These are phyloP conservation scores for Podospora anserina DNA, from an alignment of 495 filamentous ascomycete species.

Conservation along the genomic window DNA sequence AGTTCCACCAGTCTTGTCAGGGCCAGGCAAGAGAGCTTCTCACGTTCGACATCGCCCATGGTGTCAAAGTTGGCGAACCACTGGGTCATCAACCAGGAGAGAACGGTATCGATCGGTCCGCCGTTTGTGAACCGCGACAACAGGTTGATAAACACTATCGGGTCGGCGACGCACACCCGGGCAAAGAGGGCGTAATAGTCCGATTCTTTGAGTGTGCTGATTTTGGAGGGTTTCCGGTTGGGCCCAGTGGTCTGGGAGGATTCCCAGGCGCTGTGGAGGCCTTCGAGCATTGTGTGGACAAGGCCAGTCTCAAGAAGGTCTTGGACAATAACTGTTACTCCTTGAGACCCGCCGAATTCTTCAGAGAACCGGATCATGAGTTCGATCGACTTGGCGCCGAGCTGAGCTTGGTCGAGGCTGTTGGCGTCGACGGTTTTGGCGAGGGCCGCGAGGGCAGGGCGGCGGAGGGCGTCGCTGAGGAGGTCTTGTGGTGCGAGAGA, in stretches of 20 bases:
- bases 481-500: conserved; percentile 72
- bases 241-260: conserved; percentile 76
- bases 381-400: conserved; percentile 24
- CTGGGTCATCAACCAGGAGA: conserved; percentile 73
- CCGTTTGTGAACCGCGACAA: conserved; percentile 38
- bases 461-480: conserved; percentile 61
- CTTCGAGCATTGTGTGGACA: conserved; percentile 62
- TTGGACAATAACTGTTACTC: conserved; percentile 60
- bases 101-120: conserved; percentile 46
- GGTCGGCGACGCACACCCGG: conserved; percentile 68
- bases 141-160: conserved; percentile 60
- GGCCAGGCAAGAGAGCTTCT: conserved; percentile 79
- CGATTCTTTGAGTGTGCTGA: conserved; percentile 68
- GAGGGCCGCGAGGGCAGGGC: conserved; percentile 56
- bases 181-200: conserved; percentile 85
- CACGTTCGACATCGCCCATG: conserved; percentile 66
- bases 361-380: conserved; percentile 53
- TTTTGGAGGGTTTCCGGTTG: conserved; percentile 55
- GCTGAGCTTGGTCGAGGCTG: conserved; percentile 5
- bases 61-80: conserved; percentile 88
- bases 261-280: conserved; percentile 66
- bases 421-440: conserved; percentile 4
- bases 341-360: conserved; percentile 62
- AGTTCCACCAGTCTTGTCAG: conserved; percentile 76
- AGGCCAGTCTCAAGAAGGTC: conserved; percentile 68